Base-by-base conservation (phyloP, 306 rosid species). In the Macrotyloma uniflorum region DNA sequence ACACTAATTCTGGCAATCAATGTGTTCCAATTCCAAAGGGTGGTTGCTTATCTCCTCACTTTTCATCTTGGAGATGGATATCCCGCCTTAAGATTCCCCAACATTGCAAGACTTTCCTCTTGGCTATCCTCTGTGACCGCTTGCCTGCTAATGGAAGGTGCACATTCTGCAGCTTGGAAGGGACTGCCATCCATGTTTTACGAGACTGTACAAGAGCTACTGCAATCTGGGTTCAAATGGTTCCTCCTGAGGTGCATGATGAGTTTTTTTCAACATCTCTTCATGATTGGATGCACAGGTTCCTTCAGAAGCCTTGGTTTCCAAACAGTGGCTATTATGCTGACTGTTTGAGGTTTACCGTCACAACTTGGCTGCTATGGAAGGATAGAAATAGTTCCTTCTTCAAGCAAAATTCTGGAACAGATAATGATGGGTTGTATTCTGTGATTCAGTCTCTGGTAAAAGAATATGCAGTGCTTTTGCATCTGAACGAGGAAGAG, bases 201-300 rank as follows among this genome's bases (percentile, higher is more conserved):
- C 36, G 79, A 61, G 70, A 74, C 53, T 74, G 70, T 61, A 74
- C 8, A 24, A 45, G 61, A 43, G 70, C 79, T 28, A 0, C 32
- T 18, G 46, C 79, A 74, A 45, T 59, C 0, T 74, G 79, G 79
- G 32, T 19, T 45, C 70, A 38, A 61, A 61, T 61, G 70, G 35
- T 61, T 74, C 70, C 59, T 43, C 32, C 70, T 59, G 46, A 61
- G 33, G 30, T 74, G 33, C 59, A 2, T 30, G 70, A 26, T 28
- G 70, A 74, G 22, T 74, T 74, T 30, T 74, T 43, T 59, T 74
- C 79, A 45, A 59, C 49, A 22, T 74, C 79, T 43, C 79, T 74
- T 74, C 58, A 61, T 74, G 70, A 74, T 22, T 74, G 70, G 70
- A 74, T 74, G 79, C 79, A 74, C 45, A 74, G 79, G 70, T 74